phyloP scores from a whole-genome alignment of 306 rosid genomes.

The Fragaria nilgerrensis region DNA sequence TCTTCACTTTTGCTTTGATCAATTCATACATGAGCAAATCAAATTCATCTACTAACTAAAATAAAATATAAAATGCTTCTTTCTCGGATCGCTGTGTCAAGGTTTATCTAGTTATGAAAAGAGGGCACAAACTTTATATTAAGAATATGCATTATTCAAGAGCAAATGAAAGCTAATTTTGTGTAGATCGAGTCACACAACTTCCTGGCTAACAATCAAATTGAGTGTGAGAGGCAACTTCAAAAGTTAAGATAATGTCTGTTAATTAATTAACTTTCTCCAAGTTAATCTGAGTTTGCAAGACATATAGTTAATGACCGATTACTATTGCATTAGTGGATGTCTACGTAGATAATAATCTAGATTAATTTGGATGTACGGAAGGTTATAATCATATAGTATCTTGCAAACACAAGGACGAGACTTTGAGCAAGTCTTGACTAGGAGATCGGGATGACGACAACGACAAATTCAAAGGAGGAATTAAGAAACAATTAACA shows the following conservation, averaged over 20 bases:
- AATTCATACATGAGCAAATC: too few species aligned
- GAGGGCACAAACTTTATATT: not conserved
- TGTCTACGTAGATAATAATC: not conserved
- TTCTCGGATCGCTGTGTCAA: too few species aligned
- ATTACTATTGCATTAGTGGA: not conserved
- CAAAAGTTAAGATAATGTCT: not conserved
- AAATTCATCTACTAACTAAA: too few species aligned
- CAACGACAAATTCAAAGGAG: not conserved
- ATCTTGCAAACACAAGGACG: not conserved
- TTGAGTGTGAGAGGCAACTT: too few species aligned
- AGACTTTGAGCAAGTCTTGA: not conserved
- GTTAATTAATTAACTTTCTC: too few species aligned
- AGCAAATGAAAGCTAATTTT: too few species aligned
- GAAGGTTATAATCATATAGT: not conserved
- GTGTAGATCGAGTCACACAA: too few species aligned
- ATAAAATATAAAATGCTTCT: too few species aligned
- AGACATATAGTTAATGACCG: not conserved
- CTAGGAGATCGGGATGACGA: not conserved
- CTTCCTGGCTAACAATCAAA: too few species aligned
- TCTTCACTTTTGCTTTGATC: not conserved
- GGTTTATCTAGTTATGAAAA: too few species aligned
- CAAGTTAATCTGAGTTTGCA: not conserved
- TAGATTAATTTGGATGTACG: not conserved
- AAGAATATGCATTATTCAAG: too few species aligned
- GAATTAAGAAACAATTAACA: not conserved